A percentile compares a stretch with the other conserved stretches of the same genome.
Evolutionary conservation across 106 monocot genomes (phyloP).

Genomic region (Acorus calamus): DNA sequence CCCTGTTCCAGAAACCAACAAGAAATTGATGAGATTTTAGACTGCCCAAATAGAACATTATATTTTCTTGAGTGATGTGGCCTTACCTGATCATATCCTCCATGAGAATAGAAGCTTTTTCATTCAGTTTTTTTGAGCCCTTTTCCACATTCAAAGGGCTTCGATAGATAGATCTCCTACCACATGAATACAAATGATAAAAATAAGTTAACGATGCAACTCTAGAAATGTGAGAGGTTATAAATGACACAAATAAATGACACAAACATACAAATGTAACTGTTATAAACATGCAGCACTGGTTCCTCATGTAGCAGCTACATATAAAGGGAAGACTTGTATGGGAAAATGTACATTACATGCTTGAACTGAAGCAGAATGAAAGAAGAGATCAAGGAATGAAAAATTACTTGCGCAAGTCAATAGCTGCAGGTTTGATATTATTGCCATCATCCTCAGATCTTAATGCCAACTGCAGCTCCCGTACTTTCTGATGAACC

Average conservation of each 20-base stretch:
- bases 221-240: no score
- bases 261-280: no score
- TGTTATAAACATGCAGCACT: no score
- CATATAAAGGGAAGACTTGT: not conserved
- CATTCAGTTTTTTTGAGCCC: conserved; percentile 25
- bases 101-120: conserved; percentile 49
- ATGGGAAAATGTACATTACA: not conserved
- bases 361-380: not conserved
- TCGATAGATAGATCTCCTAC: conserved; percentile 17
- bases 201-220: no score
- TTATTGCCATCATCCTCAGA: conserved; percentile 9
- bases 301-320: not conserved
- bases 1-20: conserved; percentile 30
- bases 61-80: not conserved
- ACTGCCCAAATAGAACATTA: not conserved
- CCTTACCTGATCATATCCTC: conserved; percentile 48
- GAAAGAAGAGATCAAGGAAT: no score
- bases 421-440: conserved; percentile 11
- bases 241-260: no score
- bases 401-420: conserved; percentile 20
- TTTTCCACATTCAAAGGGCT: conserved; percentile 7
- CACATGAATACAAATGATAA: conserved; percentile 10
- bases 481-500: conserved; percentile 27
- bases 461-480: conserved; percentile 31
- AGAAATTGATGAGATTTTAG: no score